A percentile compares a stretch with the other conserved stretches of the same genome.
phyloP scores from a whole-genome alignment of 2,329 filamentous ascomycete genomes.

The Alternaria panax region DNA sequence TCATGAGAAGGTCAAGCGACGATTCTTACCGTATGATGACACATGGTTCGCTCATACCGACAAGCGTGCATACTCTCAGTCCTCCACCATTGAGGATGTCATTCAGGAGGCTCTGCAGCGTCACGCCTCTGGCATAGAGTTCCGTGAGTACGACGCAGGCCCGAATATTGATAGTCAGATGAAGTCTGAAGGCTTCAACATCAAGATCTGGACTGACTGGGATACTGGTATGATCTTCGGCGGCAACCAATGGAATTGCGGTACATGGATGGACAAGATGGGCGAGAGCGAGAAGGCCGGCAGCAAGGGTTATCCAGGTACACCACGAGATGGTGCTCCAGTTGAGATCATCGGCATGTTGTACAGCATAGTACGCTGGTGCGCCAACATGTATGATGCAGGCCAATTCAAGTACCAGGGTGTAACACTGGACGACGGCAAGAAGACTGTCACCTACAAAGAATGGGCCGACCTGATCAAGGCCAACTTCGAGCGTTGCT shows the following conservation, averaged over 20 bases:
- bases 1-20: slow-evolving; percentile 77
- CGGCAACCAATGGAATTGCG: slow-evolving; percentile 92
- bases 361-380: slow-evolving; percentile 88
- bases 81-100: slow-evolving; percentile 84
- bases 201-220: slow-evolving; percentile 92
- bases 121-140: slow-evolving; percentile 89
- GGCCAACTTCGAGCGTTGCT: slow-evolving; percentile 88
- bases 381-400: slow-evolving; percentile 69
- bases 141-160: slow-evolving; percentile 93
- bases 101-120: slow-evolving; percentile 93
- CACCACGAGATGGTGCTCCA: slow-evolving; percentile 93
- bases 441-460: slow-evolving; percentile 69
- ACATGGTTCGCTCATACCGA: slow-evolving; percentile 90
- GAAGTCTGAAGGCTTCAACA: slow-evolving; percentile 89
- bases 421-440: slow-evolving; percentile 70
- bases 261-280: slow-evolving; percentile 99
- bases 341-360: slow-evolving; percentile 93
- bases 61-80: slow-evolving; percentile 80
- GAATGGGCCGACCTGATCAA: slow-evolving; percentile 85
- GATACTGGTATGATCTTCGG: slow-evolving; percentile 89
- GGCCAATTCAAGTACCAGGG: slow-evolving; percentile 76
- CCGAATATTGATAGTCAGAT: slow-evolving; percentile 90
- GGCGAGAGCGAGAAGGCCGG: slow-evolving; percentile 92
- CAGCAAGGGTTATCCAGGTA: slow-evolving; percentile 92
- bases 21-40: slow-evolving; percentile 95